Evolutionary conservation across 129 eudicot species (phyloP), one percentile per base, ranked within the genome.

Genomic region (Lactuca sativa): DNA sequence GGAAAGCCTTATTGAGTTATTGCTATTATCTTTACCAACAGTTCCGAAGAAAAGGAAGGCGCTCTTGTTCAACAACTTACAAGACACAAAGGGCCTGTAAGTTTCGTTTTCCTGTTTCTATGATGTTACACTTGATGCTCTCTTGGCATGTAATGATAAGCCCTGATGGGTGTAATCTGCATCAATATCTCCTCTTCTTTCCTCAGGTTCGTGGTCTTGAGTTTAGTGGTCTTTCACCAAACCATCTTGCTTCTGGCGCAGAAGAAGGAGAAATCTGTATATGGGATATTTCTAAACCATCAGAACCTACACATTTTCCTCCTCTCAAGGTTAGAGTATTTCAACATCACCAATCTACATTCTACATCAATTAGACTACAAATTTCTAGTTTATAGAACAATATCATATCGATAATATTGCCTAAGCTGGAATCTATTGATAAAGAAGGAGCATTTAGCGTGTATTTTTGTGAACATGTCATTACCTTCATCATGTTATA

Each of bases 211-310:
- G 97, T 56, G 99, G 99, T 75, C 77, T 95, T 82, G 99, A 95
- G 74, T 95, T 85, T 71, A 90, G 90, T 79, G 64, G 88, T 70
- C 67, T 85, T 44, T 40, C 97, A 56, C 97, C 97, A 14, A 83
- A 90, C 77, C 83, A 81, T 70, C 97, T 95, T 74, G 99, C 97
- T 70, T 95, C 99, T 82, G 99, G 99, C 41, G 99, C 99, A 21
- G 99, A 95, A 85, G 99, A 95, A 82, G 97, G 99, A 54, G 97
- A 95, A 79, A 90, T 95, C 37, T 87, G 91, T 72, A 87, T 95
- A 67, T 95, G 99, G 99, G 97, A 95, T 84, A 74, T 90, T 70
- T 67, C 87, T 62, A 81, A 85, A 52, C 97, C 97, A 59, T 6
- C 84, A 43, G 95, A 85, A 63, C 96, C 97, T 64, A 83, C 78